phyloP scores from a whole-genome alignment of 1,139 yeast species.

The Kazachstania sp. region DNA sequence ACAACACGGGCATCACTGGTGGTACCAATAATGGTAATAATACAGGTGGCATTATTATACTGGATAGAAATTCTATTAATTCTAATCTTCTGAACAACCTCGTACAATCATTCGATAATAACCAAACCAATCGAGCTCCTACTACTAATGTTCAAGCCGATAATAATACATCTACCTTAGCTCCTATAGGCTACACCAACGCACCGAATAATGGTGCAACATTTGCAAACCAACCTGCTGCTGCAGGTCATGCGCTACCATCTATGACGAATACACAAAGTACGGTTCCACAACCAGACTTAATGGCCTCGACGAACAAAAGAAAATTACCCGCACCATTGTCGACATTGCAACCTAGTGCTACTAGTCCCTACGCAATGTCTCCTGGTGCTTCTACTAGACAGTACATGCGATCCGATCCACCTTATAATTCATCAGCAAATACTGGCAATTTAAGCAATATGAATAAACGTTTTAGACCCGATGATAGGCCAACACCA shows the following conservation, averaged over 20 bases:
- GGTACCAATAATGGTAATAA: no score
- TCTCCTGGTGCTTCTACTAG: conserved; percentile 13
- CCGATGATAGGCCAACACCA: conserved; percentile 26
- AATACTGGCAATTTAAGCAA: not conserved
- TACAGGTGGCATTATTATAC: conserved; percentile 8
- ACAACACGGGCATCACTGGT: not conserved
- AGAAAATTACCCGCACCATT: conserved; percentile 16
- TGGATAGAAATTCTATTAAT: conserved; percentile 20
- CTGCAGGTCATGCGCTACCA: not conserved
- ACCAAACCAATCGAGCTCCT: conserved; percentile 2
- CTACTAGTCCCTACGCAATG: conserved; percentile 18
- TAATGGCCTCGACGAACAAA: conserved; percentile 9
- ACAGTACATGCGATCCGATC: conserved; percentile 13
- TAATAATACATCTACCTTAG: not conserved
- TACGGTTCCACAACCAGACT: not conserved
- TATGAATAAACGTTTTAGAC: conserved; percentile 16
- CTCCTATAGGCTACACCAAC: conserved; percentile 2
- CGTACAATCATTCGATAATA: conserved; percentile 15
- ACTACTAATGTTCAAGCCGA: not conserved
- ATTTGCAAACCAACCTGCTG: not conserved
- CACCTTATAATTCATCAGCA: conserved; percentile 11
- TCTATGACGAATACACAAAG: not conserved
- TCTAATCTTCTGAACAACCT: conserved; percentile 14
- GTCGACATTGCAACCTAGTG: conserved; percentile 8
- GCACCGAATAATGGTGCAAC: not conserved